Evolutionary conservation across 164 flowering plant species (phyloP).

Genomic region (Santalum album): DNA sequence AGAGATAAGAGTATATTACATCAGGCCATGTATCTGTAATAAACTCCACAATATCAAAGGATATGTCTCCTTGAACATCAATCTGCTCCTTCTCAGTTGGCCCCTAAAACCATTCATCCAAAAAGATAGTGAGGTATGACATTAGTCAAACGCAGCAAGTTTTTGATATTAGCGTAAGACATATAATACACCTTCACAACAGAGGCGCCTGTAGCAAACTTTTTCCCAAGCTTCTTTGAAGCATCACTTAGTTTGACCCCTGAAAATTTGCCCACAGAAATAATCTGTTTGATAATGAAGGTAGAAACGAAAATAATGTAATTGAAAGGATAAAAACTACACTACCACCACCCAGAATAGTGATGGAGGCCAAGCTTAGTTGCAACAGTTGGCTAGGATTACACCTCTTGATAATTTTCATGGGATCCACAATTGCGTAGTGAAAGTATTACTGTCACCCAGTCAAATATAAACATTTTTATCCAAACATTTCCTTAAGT

Average conservation of each 20-base stretch:
- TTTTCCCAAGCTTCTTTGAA: conserved; percentile 95
- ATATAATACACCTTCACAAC: conserved; percentile 70
- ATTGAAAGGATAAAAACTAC: too few relatives aligned
- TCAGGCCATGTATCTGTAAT: conserved; percentile 90
- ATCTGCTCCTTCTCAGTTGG: conserved; percentile 97
- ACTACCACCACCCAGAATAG: too few relatives aligned
- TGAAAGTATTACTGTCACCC: too few relatives aligned
- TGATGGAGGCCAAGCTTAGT: too few relatives aligned
- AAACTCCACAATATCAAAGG: conserved; percentile 86
- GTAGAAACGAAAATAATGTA: too few relatives aligned
- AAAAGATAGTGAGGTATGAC: not conserved
- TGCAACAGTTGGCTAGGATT: too few relatives aligned
- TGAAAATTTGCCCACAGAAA: conserved; percentile 18
- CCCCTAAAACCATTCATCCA: conserved; percentile 41
- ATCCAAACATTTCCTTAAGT: too few relatives aligned
- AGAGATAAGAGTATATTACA: conserved; percentile 33
- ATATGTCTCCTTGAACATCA: conserved; percentile 95
- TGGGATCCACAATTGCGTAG: too few relatives aligned
- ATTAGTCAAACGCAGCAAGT: too few relatives aligned
- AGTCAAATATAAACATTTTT: too few relatives aligned
- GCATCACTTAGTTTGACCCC: conserved; percentile 97
- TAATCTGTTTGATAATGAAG: too few relatives aligned
- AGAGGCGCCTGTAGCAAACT: conserved; percentile 99
- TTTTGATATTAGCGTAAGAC: not conserved
- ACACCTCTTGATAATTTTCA: too few relatives aligned